Evolutionary conservation across 139 green algal species (phyloP).

Genomic region (Bryopsis sp.): DNA sequence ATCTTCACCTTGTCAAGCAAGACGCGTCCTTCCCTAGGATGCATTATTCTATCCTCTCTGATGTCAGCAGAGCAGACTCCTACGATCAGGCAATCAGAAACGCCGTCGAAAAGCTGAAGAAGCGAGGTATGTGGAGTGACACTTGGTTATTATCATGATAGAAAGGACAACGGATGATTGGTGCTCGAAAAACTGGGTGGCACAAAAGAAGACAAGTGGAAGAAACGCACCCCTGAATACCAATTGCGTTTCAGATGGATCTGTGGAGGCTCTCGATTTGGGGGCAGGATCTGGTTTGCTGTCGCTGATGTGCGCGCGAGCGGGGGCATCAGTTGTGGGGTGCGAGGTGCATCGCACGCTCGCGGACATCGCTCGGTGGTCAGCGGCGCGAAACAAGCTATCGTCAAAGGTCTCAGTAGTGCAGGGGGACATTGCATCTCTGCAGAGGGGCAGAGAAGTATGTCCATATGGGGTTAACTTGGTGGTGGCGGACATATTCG

Average conservation of each 20-base stretch:
- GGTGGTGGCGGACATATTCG: constrained; percentile 56
- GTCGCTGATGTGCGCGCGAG: constrained; percentile 35
- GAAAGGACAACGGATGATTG: not conserved
- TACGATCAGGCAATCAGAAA: not conserved
- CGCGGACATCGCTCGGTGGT: constrained; percentile 16
- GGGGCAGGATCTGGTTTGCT: constrained; percentile 57
- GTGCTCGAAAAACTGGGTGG: no score
- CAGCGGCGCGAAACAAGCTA: constrained; percentile 28
- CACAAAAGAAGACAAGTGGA: constrained; percentile 1
- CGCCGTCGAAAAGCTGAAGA: not conserved
- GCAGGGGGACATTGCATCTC: constrained; percentile 15
- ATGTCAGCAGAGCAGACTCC: constrained; percentile 23
- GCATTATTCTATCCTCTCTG: constrained; percentile 49
- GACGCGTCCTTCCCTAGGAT: constrained; percentile 53
- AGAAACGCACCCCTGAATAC: not conserved
- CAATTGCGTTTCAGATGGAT: constrained; percentile 8
- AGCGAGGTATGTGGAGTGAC: not conserved
- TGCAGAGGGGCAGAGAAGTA: constrained; percentile 36
- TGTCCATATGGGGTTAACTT: constrained; percentile 51
- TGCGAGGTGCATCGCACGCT: constrained; percentile 39
- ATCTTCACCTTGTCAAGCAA: constrained; percentile 38
- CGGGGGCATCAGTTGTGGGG: constrained; percentile 48
- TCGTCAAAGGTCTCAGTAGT: constrained; percentile 27
- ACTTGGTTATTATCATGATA: not conserved
- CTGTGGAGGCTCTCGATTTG: constrained; percentile 45